Percentiles rank a stretch among this genome's conserved stretches.
These are phyloP conservation scores for Epichloe hybrida DNA, from an alignment of 2,329 filamentous ascomycete species.

Conservation along the genomic window DNA sequence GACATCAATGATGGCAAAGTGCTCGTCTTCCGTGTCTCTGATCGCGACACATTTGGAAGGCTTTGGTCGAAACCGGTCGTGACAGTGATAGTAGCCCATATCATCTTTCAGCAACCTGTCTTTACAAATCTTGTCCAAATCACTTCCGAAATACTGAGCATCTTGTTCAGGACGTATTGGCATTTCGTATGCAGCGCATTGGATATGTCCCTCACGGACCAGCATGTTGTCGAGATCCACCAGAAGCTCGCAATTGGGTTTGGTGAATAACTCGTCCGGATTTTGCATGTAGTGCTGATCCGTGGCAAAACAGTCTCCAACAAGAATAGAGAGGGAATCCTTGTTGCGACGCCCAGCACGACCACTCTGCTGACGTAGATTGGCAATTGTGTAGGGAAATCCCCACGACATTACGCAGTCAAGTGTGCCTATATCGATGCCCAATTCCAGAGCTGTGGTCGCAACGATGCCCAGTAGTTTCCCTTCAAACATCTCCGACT, in stretches of 20 bases:
- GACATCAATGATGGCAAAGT: slow-evolving; percentile 86
- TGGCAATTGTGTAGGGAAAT: slow-evolving; percentile 91
- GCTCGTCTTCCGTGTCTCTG: slow-evolving; percentile 74
- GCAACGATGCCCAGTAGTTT: slow-evolving; percentile 87
- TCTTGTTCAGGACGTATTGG: slow-evolving; percentile 73
- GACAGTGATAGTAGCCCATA: slow-evolving; percentile 78
- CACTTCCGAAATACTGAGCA: slow-evolving; percentile 61
- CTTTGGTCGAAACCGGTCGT: slow-evolving; percentile 72
- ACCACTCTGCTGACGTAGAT: slow-evolving; percentile 86
- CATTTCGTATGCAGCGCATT: slow-evolving; percentile 93
- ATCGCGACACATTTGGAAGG: slow-evolving; percentile 79
- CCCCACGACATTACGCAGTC: slow-evolving; percentile 91
- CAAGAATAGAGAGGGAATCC: slow-evolving; percentile 78
- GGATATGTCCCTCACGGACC: slow-evolving; percentile 82
- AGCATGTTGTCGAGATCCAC: slow-evolving; percentile 88
- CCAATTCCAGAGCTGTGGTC: slow-evolving; percentile 83
- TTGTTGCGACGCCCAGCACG: slow-evolving; percentile 84
- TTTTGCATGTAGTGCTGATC: slow-evolving; percentile 98
- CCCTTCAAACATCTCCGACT: slow-evolving; percentile 93
- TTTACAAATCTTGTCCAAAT: slow-evolving; percentile 55
- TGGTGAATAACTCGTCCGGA: slow-evolving; percentile 83
- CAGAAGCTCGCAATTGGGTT: slow-evolving; percentile 77
- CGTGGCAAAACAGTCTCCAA: slow-evolving; percentile 79
- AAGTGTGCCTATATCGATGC: slow-evolving; percentile 86
- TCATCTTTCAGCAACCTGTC: slow-evolving; percentile 63